Conservation (phyloP, 345 rosid species). For the Populus alba region DNA sequence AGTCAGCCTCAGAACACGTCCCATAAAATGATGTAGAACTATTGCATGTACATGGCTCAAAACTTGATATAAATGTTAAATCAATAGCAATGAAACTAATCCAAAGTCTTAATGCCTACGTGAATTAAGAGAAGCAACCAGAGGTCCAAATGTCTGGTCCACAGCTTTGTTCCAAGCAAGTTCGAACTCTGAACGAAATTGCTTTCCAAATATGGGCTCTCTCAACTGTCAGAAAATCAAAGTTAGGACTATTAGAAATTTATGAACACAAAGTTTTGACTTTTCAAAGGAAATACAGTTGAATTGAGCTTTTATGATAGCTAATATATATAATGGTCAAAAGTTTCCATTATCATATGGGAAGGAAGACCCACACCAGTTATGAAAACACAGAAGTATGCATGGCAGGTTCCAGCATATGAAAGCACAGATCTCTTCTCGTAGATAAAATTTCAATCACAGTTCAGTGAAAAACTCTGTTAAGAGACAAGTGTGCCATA, state of each 20-base stretch:
- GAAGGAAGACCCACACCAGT: not conserved
- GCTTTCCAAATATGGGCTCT: constrained; percentile 58
- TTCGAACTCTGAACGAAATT: constrained; percentile 51
- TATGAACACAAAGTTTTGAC: not conserved
- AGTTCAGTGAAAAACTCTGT: not conserved
- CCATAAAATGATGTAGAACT: constrained; percentile 3
- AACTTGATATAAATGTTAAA: not conserved
- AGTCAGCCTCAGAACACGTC: constrained; percentile 5
- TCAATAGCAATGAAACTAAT: not conserved
- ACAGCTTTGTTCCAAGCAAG: constrained; percentile 81
- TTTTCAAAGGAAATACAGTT: not conserved
- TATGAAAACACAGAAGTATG: not conserved
- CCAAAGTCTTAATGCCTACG: constrained; percentile 52
- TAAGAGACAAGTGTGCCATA: not conserved
- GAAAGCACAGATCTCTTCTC: not conserved
- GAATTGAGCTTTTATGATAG: not conserved
- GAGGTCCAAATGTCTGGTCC: constrained; percentile 67
- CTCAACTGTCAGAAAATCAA: constrained; percentile 40
- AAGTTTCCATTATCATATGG: not conserved
- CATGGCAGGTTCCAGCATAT: not conserved
- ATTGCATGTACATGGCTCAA: constrained; percentile 12
- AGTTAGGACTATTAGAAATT: constrained; percentile 15
- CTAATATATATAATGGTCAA: not conserved
- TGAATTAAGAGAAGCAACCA: constrained; percentile 60
- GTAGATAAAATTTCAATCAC: not conserved